Base-by-base conservation (phyloP, 208 protist genomes). In the Wallacemonas rigidus region DNA sequence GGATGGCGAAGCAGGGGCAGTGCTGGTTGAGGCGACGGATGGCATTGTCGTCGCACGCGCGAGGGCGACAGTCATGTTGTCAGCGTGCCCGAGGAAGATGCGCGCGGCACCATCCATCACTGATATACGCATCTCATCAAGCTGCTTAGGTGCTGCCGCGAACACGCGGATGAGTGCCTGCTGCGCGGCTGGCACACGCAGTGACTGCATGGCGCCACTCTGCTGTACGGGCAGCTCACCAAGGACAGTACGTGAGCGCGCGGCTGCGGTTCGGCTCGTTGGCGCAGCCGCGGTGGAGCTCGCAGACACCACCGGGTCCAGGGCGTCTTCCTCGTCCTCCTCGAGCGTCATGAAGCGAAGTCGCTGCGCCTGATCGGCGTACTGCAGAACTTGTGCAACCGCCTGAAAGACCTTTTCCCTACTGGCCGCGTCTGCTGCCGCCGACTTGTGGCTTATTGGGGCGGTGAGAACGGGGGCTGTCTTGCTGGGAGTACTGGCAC, bases 91-190 rank as follows among this genome's bases (percentile, higher is more conserved):
- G 6, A 84, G 72, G 75, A 91, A 82, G 26, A 88, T 62, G 5
- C 89, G 85, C 60, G 76, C 78, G 40, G 79, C 79, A 9, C 75
- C 75, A 60, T 94, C 84, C 74, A 83, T 90, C 17, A 90, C 50
- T 8, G 82, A 82, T 4, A 88, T 69, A 11, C 85, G 86, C 67
- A 84, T 85, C 53, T 85, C 81, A 39, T 91, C 88, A 51, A 89
- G 74, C 60, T 83, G 74, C 1, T 61, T 58, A 2, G 80, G 85
- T 40, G 82, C 40, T 3, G 57, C 60, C 38, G 54, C 44, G 44
- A 90, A 75, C 57, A 57, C 50, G 11, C 57, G 47, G 6, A 80
- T 55, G 7, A 87, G 64, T 35, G 9, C 74, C n/a, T 67, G 65
- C 14, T 60, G 58, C 3, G 64, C 64, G 5, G 38, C n/a, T n/a